phyloP scores from a whole-genome alignment of 2,329 filamentous ascomycete species.

The Aspergillus jensenii region DNA sequence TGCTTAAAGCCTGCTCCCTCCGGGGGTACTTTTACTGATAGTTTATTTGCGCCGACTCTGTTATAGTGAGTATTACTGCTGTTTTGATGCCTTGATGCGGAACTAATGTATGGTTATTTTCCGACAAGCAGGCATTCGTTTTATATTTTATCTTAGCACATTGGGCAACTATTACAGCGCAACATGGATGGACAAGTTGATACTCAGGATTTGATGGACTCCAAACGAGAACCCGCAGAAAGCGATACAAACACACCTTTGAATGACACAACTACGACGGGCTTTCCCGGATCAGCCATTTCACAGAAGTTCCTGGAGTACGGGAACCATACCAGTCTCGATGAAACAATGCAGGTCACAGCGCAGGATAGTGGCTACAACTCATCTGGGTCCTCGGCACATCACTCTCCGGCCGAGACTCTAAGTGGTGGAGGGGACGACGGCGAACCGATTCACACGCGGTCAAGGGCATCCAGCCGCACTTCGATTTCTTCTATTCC shows the following conservation, averaged over 20 bases:
- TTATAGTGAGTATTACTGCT: neutral
- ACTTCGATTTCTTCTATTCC: slow-evolving; percentile 45
- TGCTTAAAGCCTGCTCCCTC: neutral
- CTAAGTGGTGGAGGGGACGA: slow-evolving; percentile 28
- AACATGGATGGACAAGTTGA: neutral
- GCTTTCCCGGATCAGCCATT: neutral
- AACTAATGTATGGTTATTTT: slow-evolving; percentile 1
- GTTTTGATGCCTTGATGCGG: neutral
- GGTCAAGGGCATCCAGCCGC: slow-evolving; percentile 37
- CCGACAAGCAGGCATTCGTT: neutral
- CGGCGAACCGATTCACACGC: slow-evolving; percentile 22
- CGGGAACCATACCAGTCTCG: slow-evolving; percentile 11
- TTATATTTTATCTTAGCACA: neutral
- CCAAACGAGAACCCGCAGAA: neutral
- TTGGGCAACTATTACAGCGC: neutral
- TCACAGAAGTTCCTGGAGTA: slow-evolving; percentile 4
- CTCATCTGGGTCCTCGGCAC: slow-evolving; percentile 35
- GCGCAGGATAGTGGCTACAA: slow-evolving; percentile 31
- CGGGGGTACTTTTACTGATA: neutral
- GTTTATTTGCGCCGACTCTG: neutral
- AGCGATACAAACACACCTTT: neutral
- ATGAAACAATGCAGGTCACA: slow-evolving; percentile 20
- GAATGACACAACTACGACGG: neutral
- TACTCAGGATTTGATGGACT: neutral
- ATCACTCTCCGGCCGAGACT: slow-evolving; percentile 28